Evolutionary conservation across 768 basidiomycete species (phyloP).

Genomic region (Termitomyces eurrhizus): DNA sequence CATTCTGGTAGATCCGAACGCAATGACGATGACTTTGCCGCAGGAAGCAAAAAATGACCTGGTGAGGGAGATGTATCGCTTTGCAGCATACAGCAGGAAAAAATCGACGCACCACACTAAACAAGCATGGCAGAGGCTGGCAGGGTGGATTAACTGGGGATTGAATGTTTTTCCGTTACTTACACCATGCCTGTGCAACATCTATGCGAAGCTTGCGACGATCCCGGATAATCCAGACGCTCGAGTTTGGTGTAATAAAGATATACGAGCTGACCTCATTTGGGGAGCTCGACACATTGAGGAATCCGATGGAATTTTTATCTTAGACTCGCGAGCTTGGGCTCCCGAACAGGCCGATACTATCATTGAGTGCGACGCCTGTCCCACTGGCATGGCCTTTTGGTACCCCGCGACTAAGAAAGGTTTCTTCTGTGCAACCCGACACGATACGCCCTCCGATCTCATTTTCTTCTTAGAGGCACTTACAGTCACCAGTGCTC

Average conservation of each 20-base stretch:
- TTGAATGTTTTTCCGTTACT: background rate
- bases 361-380: constrained; percentile 12
- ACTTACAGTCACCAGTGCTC: constrained; percentile 2
- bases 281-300: constrained; percentile 27
- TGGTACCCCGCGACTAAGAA: constrained; percentile 16
- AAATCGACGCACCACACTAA: background rate
- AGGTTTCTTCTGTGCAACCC: constrained; percentile 11
- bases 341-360: background rate
- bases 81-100: background rate
- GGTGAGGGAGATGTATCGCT: background rate
- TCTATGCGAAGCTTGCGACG: background rate
- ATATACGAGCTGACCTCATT: background rate
- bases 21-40: background rate
- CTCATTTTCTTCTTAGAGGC: too few relatives aligned
- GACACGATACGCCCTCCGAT: background rate
- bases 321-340: constrained; percentile 10
- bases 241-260: too few relatives aligned
- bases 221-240: too few relatives aligned
- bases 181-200: too few relatives aligned
- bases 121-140: too few relatives aligned
- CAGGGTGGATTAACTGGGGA: background rate
- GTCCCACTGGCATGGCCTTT: constrained; percentile 15
- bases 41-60: background rate
- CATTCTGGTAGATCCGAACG: background rate
- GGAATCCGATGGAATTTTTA: constrained; percentile 12